Conservation (phyloP, 75 land plant genomes). For the Cupressus sempervirens region DNA sequence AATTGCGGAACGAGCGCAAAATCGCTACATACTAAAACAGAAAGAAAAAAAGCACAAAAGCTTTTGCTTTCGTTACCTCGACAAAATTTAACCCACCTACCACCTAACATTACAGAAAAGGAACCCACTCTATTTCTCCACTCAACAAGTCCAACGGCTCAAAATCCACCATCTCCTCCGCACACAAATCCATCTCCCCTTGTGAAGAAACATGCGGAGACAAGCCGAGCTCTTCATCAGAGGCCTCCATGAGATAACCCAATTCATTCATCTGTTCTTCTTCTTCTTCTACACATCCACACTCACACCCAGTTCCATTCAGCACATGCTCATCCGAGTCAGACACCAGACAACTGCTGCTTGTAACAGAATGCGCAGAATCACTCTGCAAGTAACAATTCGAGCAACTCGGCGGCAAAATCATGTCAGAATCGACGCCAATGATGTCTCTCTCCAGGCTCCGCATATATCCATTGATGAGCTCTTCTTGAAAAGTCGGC, state of each 20-base stretch:
- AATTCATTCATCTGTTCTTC: background rate
- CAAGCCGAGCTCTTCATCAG: conserved; percentile 3
- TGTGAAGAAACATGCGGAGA: background rate
- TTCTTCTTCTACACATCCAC: background rate
- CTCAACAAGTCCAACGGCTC: background rate
- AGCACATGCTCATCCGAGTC: background rate
- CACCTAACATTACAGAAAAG: too few relatives aligned
- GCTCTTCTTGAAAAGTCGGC: background rate
- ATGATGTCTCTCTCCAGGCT: background rate
- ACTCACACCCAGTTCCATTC: background rate
- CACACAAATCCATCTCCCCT: background rate
- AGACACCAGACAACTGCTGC: background rate
- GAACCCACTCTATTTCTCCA: too few relatives aligned
- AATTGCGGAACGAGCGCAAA: too few relatives aligned
- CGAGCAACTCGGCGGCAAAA: background rate
- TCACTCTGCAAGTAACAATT: conserved; percentile 3
- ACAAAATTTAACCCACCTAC: too few relatives aligned
- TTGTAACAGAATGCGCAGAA: background rate
- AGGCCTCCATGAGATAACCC: conserved; percentile 2
- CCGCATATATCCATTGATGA: background rate
- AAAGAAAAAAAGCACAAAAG: too few relatives aligned
- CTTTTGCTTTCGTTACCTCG: too few relatives aligned
- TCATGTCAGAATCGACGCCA: background rate
- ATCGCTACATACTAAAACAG: too few relatives aligned
- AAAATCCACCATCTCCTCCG: background rate